Conservation (phyloP, 2,329 filamentous ascomycete genomes). For the Teratosphaeria destructans region DNA sequence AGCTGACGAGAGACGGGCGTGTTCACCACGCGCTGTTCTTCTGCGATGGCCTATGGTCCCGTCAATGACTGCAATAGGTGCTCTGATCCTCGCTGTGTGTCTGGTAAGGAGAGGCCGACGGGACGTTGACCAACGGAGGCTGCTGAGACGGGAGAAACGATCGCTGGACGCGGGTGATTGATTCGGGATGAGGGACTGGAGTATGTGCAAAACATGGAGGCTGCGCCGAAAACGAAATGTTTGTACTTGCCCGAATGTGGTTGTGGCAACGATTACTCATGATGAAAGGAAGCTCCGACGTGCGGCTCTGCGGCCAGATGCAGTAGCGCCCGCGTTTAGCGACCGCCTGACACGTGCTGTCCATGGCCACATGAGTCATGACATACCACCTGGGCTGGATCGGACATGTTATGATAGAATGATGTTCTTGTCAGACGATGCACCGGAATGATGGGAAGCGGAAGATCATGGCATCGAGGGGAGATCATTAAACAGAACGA, state of each 20-base stretch:
- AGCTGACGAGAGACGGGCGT: neutral
- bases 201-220: neutral
- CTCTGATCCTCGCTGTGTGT: neutral
- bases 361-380: neutral
- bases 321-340: conserved; percentile 1
- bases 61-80: neutral
- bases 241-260: neutral
- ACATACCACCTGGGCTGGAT: neutral
- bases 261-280: conserved; percentile 7
- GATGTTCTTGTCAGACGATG: neutral
- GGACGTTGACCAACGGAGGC: conserved; percentile 6
- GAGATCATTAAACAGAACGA: neutral
- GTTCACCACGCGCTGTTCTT: too few species aligned
- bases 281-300: neutral
- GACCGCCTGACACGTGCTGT: neutral
- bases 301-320: conserved; percentile 1
- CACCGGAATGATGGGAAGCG: neutral
- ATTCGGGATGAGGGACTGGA: conserved; percentile 2
- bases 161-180: neutral
- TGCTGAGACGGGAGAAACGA: neutral
- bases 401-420: neutral
- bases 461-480: neutral
- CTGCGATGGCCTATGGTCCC: neutral
- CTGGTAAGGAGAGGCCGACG: conserved; percentile 1
- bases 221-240: conserved; percentile 1